Conservation (phyloP, 352 stramenopile species). For the Phytophthora tentaculata region DNA sequence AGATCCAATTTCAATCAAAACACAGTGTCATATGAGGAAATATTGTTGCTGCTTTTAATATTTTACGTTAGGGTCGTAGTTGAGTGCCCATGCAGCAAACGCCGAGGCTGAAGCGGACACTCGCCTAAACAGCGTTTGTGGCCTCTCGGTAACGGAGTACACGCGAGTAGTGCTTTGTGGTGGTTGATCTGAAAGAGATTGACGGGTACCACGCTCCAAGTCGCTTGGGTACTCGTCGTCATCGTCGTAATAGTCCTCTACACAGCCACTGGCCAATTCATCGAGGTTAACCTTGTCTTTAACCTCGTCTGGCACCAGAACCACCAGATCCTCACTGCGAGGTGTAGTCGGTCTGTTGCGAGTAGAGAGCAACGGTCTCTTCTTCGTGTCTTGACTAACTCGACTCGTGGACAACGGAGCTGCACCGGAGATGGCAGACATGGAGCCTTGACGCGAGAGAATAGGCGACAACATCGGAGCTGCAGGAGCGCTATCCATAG, state of each 20-base stretch:
- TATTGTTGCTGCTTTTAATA: constrained; percentile 26
- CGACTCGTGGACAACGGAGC: constrained; percentile 22
- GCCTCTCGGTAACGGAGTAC: constrained; percentile 40
- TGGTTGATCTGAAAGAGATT: constrained; percentile 21
- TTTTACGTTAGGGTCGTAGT: constrained; percentile 39
- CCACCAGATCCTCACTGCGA: constrained; percentile 45
- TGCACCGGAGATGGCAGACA: constrained; percentile 30
- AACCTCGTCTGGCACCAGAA: constrained; percentile 29
- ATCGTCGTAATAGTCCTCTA: constrained; percentile 35
- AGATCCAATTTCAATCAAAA: no score
- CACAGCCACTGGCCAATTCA: constrained; percentile 19
- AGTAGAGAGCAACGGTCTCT: constrained; percentile 35
- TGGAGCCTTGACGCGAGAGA: constrained; percentile 30
- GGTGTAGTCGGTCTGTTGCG: constrained; percentile 29
- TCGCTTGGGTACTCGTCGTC: constrained; percentile 31
- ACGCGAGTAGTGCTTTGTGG: constrained; percentile 20
- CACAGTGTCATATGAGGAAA: no score
- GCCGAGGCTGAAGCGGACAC: constrained; percentile 39
- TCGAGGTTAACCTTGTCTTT: constrained; percentile 31
- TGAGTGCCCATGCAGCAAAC: constrained; percentile 41
- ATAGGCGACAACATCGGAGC: constrained; percentile 26
- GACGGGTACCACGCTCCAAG: constrained; percentile 14
- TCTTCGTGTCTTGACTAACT: constrained; percentile 34
- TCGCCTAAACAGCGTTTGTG: constrained; percentile 33
- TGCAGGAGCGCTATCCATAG: constrained; percentile 2